Evolutionary conservation across 148 eudicot genomes (phyloP).

Genomic region (Beta vulgaris): DNA sequence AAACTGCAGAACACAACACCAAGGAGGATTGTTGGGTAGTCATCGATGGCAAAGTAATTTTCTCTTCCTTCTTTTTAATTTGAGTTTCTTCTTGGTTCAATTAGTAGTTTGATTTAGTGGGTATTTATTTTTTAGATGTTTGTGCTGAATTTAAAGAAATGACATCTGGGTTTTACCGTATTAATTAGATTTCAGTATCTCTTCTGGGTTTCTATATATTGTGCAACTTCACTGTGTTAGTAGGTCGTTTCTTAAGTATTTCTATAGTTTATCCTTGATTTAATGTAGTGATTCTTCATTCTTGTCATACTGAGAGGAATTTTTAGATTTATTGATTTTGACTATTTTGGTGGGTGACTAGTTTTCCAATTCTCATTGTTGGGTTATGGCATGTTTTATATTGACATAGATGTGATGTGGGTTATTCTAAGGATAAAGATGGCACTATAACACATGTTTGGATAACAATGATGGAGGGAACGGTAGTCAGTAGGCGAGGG

Average conservation of each 20-base stretch:
- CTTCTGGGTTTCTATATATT: not conserved
- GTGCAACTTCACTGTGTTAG: not conserved
- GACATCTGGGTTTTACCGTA: not conserved
- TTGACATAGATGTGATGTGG: too few relatives aligned
- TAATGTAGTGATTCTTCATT: too few relatives aligned
- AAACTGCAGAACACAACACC: slow-evolving; percentile 71
- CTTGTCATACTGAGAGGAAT: too few relatives aligned
- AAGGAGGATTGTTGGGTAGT: slow-evolving; percentile 87
- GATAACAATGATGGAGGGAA: too few relatives aligned
- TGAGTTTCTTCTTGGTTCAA: not conserved
- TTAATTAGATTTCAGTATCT: too few relatives aligned
- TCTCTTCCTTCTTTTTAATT: not conserved
- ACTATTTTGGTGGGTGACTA: too few relatives aligned
- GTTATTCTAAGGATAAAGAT: too few relatives aligned
- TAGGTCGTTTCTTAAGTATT: too few relatives aligned
- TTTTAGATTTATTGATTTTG: not conserved
- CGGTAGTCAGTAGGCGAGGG: too few relatives aligned
- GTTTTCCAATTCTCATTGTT: not conserved
- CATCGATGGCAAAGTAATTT: slow-evolving; percentile 73
- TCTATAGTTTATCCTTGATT: not conserved
- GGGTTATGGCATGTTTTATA: not conserved
- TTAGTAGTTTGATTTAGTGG: not conserved
- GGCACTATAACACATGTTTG: too few relatives aligned
- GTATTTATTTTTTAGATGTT: not conserved
- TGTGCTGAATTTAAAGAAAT: not conserved